These are phyloP conservation scores for Taiozyma sp. DNA, from an alignment of 1,139 yeast species.

Conservation along the genomic window DNA sequence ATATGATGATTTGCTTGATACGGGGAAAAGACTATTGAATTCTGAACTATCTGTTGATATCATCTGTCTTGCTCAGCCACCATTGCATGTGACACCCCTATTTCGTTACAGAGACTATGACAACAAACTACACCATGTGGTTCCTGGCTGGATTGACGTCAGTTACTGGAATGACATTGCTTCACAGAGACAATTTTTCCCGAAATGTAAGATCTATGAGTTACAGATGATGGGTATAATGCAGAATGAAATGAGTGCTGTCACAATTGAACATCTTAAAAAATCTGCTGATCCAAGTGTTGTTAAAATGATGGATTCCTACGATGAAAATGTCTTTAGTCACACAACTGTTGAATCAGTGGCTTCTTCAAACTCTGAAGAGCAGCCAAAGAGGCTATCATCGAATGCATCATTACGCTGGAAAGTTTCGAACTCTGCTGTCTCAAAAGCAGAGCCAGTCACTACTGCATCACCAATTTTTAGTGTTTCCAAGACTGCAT, in stretches of 20 bases:
- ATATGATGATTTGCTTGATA: constrained; percentile 65
- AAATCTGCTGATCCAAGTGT: constrained; percentile 28
- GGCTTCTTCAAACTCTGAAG: neutral
- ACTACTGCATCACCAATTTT: constrained; percentile 21
- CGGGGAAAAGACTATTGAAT: constrained; percentile 70
- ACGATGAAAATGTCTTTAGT: constrained; percentile 53
- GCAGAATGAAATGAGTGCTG: constrained; percentile 77
- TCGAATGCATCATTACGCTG: constrained; percentile 16
- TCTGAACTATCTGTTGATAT: constrained; percentile 87
- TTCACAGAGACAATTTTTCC: constrained; percentile 65
- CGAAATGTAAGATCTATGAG: constrained; percentile 90
- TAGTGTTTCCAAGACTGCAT: constrained; percentile 20
- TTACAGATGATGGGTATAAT: constrained; percentile 97
- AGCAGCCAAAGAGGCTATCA: constrained; percentile 8
- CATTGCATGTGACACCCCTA: constrained; percentile 86
- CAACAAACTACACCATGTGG: constrained; percentile 63
- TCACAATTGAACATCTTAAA: constrained; percentile 52
- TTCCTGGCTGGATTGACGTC: constrained; percentile 93
- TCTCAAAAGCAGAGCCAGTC: constrained; percentile 18
- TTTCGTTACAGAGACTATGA: constrained; percentile 62
- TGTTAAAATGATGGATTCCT: constrained; percentile 50
- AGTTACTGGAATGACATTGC: constrained; percentile 72
- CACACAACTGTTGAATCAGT: neutral
- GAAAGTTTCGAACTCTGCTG: constrained; percentile 20
- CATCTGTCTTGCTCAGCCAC: constrained; percentile 85